Conservation (phyloP, 345 rosid species). For the Orychophragmus violaceus region DNA sequence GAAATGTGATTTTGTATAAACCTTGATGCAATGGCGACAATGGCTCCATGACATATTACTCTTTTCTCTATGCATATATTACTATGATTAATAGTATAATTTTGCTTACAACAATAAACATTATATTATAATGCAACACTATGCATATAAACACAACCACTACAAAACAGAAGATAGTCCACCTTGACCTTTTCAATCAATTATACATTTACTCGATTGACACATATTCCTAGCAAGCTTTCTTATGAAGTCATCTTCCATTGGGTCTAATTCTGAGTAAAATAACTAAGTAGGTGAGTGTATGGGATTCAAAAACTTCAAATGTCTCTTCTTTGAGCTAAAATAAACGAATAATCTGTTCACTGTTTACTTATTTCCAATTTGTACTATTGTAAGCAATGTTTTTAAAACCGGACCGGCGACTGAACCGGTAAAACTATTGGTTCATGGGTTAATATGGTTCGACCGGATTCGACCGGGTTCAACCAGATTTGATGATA, state of each 20-base stretch:
- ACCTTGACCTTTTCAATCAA: slow-evolving; percentile 9
- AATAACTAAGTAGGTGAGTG: not conserved
- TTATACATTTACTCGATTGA: not conserved
- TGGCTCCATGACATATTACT: slow-evolving; percentile 25
- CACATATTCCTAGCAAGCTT: slow-evolving; percentile 21
- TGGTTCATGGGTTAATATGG: too few species aligned
- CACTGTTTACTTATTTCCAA: not conserved
- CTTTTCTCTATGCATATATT: slow-evolving; percentile 13
- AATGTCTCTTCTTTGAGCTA: slow-evolving; percentile 9
- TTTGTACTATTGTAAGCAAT: too few species aligned
- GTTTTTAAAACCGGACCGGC: too few species aligned
- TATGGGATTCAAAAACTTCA: not conserved
- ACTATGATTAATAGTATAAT: not conserved
- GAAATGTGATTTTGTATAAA: slow-evolving; percentile 18
- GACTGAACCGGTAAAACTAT: too few species aligned
- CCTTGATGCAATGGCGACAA: slow-evolving; percentile 30
- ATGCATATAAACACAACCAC: slow-evolving; percentile 23
- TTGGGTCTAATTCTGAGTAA: not conserved
- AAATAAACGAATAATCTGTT: not conserved
- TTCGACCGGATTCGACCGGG: too few species aligned
- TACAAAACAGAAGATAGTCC: slow-evolving; percentile 28
- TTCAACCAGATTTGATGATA: too few species aligned
- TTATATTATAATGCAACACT: slow-evolving; percentile 10
- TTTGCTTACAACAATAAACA: not conserved
- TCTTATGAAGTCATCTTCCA: not conserved